Base-by-base conservation (phyloP, 257 asterid species). In the Nyctanthes arbortristis region DNA sequence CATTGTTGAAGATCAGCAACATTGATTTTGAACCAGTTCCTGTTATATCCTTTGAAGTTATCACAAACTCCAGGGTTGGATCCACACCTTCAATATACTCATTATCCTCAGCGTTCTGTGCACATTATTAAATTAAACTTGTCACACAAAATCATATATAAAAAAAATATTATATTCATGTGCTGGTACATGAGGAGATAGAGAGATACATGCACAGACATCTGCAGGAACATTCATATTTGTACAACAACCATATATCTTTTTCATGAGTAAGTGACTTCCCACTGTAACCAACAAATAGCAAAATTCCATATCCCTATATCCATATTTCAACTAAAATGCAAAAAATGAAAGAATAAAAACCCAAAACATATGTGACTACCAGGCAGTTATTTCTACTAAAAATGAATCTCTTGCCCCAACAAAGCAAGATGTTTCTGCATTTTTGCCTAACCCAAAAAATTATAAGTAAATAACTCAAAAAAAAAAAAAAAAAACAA, bases 101-200 rank as follows among this genome's bases (percentile, higher is more conserved):
- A 62, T 79, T 79, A 63, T 79, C 84, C 76, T 79, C 84, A 14
- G 84, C 84, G 35, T 79, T 75, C 84, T 79, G 78, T 39, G 9
- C 30, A 52, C 9, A 20, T 7, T 20, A 7, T 13, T 52, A 52
- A 52, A 52, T 52, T 52, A 52, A 52, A 22, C 30, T 52, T 4
- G 5, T 49, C 2, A 22, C 14, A 18, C 7, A 47, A 47, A n/a
- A 1, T 5, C 20, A 47, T 2, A 47, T 55, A 40, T 24, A 13
- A 14, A 72, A 71, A 45, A 28, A 22, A 13, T 4, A 32, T 8
- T 28, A 43, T 20, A 5, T 4, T 58, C 30, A 16, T 39, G 49
- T 18, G 27, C 24, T 28, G 18, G 7, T 47, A 4, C 27, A 49
- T 18, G 2, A 20, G 14, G 11, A 13, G 3, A 49, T 7, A 0